A percentile compares a stretch with the other conserved stretches of the same genome.
These are phyloP conservation scores for Erysimum cheiri DNA, from an alignment of 441 rosid genomes.

Conservation along the genomic window DNA sequence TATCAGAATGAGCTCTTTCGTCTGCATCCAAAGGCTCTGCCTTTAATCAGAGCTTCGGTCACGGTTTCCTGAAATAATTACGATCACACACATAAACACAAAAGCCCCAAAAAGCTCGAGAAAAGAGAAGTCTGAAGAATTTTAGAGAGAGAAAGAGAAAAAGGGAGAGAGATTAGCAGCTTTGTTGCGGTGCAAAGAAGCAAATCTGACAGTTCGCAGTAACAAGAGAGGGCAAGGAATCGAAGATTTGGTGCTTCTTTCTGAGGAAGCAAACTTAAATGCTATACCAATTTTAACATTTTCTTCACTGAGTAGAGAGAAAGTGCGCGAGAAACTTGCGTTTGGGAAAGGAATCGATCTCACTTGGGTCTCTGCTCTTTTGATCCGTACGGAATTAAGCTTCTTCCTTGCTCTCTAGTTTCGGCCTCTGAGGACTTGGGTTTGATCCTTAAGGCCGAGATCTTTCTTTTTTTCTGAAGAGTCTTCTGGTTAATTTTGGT, in stretches of 20 bases:
- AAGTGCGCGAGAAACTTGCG: not conserved
- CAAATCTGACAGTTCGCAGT: constrained; percentile 54
- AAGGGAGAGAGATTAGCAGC: constrained; percentile 40
- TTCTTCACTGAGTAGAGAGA: constrained; percentile 4
- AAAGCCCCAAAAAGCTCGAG: constrained; percentile 35
- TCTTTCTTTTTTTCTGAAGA: constrained; percentile 35
- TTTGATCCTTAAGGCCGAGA: constrained; percentile 40
- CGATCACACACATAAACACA: constrained; percentile 48
- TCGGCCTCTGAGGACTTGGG: constrained; percentile 34
- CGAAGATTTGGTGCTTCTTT: constrained; percentile 47
- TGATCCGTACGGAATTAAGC: constrained; percentile 41
- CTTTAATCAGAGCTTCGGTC: constrained; percentile 48
- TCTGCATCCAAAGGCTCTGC: constrained; percentile 41
- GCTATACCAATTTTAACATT: constrained; percentile 31
- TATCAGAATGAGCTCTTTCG: constrained; percentile 46
- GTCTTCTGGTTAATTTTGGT: constrained; percentile 30
- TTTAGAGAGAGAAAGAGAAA: constrained; percentile 12
- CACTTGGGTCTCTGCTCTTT: constrained; percentile 35
- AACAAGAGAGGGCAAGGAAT: constrained; percentile 43
- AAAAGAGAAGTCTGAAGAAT: constrained; percentile 33
- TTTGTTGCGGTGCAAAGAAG: constrained; percentile 59
- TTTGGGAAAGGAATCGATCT: constrained; percentile 37
- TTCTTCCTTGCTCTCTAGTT: constrained; percentile 21
- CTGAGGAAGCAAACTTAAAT: constrained; percentile 49
- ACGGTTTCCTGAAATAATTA: constrained; percentile 43